phyloP scores from a whole-genome alignment of 225 moss, liverwort and hornwort species.

The Lunularia cruciata region DNA sequence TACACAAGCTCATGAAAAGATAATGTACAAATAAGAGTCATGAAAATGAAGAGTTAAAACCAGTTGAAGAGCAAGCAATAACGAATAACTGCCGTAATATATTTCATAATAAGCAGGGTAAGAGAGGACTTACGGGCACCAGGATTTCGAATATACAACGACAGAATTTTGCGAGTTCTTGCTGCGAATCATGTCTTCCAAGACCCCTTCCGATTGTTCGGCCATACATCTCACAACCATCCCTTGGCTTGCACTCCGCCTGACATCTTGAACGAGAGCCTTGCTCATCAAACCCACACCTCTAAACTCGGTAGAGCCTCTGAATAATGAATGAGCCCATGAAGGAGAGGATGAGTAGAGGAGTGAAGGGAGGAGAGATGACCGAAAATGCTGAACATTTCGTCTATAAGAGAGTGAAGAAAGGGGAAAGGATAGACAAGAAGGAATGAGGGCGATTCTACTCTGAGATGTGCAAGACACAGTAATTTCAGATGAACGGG shows the following conservation, averaged over 20 bases:
- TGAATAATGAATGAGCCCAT: slow-evolving; percentile 1
- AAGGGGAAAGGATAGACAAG: slow-evolving; percentile 19
- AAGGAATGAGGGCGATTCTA: slow-evolving; percentile 24
- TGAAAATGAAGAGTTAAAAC: too few relatives aligned
- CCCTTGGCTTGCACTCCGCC: neutral
- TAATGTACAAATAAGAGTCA: too few relatives aligned
- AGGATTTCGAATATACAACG: slow-evolving; percentile 50
- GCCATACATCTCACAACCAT: slow-evolving; percentile 32
- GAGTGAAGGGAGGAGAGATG: slow-evolving; percentile 22
- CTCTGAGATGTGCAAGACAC: slow-evolving; percentile 9
- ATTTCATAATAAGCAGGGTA: neutral
- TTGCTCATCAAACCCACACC: slow-evolving; percentile 13
- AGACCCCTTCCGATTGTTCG: slow-evolving; percentile 27
- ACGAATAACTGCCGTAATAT: too few relatives aligned
- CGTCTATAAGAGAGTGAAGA: neutral
- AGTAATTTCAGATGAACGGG: slow-evolving; percentile 8
- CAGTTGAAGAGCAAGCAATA: too few relatives aligned
- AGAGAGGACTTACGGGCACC: slow-evolving; percentile 47
- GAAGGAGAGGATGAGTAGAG: slow-evolving; percentile 21
- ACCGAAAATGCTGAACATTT: neutral
- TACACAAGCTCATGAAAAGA: too few relatives aligned
- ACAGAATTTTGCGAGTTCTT: slow-evolving; percentile 44
- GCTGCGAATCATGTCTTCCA: slow-evolving; percentile 35
- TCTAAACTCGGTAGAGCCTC: neutral
- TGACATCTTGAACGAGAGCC: slow-evolving; percentile 14